Evolutionary conservation across 257 asterid genomes (phyloP).

Genomic region (Solanum virginianum): DNA sequence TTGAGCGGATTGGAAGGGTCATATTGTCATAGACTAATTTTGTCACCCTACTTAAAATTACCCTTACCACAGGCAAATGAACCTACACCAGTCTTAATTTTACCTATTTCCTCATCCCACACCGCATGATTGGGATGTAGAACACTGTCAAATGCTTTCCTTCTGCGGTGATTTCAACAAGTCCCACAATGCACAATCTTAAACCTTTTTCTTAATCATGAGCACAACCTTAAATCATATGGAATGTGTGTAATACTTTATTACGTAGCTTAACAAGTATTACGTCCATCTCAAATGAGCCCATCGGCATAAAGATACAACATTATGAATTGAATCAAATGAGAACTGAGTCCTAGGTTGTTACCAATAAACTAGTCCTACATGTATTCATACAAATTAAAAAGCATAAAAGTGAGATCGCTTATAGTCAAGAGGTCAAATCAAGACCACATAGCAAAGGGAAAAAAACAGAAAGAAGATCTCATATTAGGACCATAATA

Average conservation of each 20-base stretch:
- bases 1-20: neutral
- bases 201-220: neutral
- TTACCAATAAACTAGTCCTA: neutral
- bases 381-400: neutral
- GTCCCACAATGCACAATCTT: neutral
- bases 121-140: neutral
- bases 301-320: neutral
- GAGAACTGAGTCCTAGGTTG: neutral
- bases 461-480: neutral
- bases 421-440: neutral
- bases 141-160: neutral
- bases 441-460: neutral
- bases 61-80: neutral
- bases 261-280: neutral
- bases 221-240: neutral
- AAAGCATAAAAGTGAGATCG: neutral
- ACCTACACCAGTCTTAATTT: neutral
- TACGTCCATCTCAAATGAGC: neutral
- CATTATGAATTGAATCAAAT: neutral
- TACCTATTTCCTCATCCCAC: neutral
- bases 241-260: neutral
- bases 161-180: neutral
- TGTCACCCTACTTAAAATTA: neutral
- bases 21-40: neutral
- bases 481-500: neutral